These are phyloP conservation scores for Calonectria henricotiae DNA, from an alignment of 2,329 filamentous ascomycete species.

Conservation along the genomic window DNA sequence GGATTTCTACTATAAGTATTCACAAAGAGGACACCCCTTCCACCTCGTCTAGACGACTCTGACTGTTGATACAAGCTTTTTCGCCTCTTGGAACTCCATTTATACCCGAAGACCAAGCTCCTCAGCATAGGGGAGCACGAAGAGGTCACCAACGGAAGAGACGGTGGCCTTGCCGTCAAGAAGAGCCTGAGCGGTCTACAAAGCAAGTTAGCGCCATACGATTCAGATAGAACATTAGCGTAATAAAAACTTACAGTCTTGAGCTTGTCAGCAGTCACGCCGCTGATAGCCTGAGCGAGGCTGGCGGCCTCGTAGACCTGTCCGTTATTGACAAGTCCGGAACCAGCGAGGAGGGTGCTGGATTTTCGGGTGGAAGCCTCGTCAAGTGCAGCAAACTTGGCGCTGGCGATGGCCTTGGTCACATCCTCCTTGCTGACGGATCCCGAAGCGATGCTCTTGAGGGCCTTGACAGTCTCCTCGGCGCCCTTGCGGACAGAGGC, in stretches of 20 bases:
- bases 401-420: slow-evolving; percentile 91
- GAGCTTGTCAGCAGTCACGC: slow-evolving; percentile 87
- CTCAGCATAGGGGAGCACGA: slow-evolving; percentile 91
- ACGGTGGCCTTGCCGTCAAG: slow-evolving; percentile 92
- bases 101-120: slow-evolving; percentile 97
- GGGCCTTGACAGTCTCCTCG: slow-evolving; percentile 82
- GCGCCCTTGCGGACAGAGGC: slow-evolving; percentile 82
- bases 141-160: slow-evolving; percentile 91
- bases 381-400: slow-evolving; percentile 93
- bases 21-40: slow-evolving; percentile 60
- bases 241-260: slow-evolving; percentile 79
- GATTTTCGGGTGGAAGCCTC: slow-evolving; percentile 83
- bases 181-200: slow-evolving; percentile 88
- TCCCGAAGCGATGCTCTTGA: slow-evolving; percentile 86
- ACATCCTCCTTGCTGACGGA: slow-evolving; percentile 87
- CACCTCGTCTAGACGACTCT: slow-evolving; percentile 60
- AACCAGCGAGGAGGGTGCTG: slow-evolving; percentile 87
- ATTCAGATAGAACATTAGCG: slow-evolving; percentile 39
- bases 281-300: slow-evolving; percentile 83
- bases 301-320: slow-evolving; percentile 89
- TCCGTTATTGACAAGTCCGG: slow-evolving; percentile 85
- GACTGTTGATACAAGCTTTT: slow-evolving; percentile 65
- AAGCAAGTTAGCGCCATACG: slow-evolving; percentile 50
- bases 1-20: slow-evolving; percentile 66
- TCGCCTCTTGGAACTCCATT: slow-evolving; percentile 59